Evolutionary conservation across 1,139 yeast species (phyloP).

Genomic region (Pichia sp.): DNA sequence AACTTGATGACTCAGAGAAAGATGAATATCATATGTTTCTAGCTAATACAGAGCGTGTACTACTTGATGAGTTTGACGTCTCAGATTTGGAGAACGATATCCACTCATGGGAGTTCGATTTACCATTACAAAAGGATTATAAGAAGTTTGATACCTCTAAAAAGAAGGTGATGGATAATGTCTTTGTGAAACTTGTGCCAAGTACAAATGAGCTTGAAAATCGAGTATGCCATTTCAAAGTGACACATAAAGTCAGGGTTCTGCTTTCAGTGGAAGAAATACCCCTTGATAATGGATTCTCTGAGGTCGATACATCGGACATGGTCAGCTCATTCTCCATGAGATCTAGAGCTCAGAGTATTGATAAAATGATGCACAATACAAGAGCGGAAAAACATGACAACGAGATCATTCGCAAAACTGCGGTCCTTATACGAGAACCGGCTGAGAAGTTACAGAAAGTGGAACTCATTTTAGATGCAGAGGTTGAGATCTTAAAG

Average conservation of each 20-base stretch:
- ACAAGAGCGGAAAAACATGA: constrained; percentile 14
- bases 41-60: constrained; percentile 13
- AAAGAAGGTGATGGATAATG: background rate
- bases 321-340: constrained; percentile 6
- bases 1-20: background rate
- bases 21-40: constrained; percentile 6
- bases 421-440: constrained; percentile 18
- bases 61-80: constrained; percentile 9
- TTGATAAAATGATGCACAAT: constrained; percentile 10
- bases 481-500: constrained; percentile 15
- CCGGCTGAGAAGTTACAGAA: constrained; percentile 3
- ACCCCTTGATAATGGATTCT: constrained; percentile 1
- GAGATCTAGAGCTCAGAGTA: constrained; percentile 9
- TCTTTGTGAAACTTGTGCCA: constrained; percentile 13
- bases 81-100: constrained; percentile 4
- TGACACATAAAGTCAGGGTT: constrained; percentile 18
- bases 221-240: constrained; percentile 15
- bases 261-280: constrained; percentile 19
- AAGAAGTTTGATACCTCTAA: background rate
- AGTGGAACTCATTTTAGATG: constrained; percentile 20
- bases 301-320: constrained; percentile 6
- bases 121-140: constrained; percentile 5
- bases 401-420: constrained; percentile 15
- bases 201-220: constrained; percentile 14
- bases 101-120: constrained; percentile 12